These are phyloP conservation scores for Ophiostoma populinum DNA, from an alignment of 2,329 filamentous ascomycete genomes.

Conservation along the genomic window DNA sequence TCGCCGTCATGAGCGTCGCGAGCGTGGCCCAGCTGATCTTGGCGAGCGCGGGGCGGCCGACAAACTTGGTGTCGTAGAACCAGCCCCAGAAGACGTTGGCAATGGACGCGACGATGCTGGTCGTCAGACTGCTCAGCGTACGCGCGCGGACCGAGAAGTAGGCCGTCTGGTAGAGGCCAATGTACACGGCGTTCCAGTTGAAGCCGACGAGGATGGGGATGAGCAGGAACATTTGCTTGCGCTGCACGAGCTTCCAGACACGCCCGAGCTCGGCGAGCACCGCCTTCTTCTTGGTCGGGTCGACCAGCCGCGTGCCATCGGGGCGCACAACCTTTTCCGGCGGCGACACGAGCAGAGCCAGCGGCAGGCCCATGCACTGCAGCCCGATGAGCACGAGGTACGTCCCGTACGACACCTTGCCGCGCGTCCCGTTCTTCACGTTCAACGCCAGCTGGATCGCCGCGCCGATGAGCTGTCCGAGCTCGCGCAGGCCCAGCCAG, in stretches of 20 bases:
- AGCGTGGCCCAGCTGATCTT: slow-evolving; percentile 1
- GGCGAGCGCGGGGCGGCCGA: neutral
- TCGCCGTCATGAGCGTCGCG: neutral
- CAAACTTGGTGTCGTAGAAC: slow-evolving; percentile 1
- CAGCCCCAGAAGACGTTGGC: slow-evolving; percentile 2
- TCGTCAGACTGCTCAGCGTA: neutral
- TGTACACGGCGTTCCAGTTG: slow-evolving; percentile 1
- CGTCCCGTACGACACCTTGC: neutral
- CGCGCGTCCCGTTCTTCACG: neutral
- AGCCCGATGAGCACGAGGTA: neutral
- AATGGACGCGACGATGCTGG: slow-evolving; percentile 1
- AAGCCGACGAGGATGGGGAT: neutral
- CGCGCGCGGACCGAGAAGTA: slow-evolving; percentile 1
- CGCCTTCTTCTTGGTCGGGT: slow-evolving; percentile 1
- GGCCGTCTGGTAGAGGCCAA: slow-evolving; percentile 1
- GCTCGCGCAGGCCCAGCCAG: slow-evolving; percentile 2
- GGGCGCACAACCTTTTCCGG: neutral
- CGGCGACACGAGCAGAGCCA: slow-evolving; percentile 1
- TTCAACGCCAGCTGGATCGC: slow-evolving; percentile 1
- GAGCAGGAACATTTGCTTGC: neutral
- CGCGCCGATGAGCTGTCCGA: slow-evolving; percentile 1
- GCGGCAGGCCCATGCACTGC: neutral
- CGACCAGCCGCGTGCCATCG: neutral
- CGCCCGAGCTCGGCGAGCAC: slow-evolving; percentile 1
- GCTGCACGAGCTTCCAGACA: neutral